Evolutionary conservation across 805 yeast genomes (phyloP), one percentile per base, ranked within the genome.

Genomic region (Wickerhamomyces subpelliculosus): DNA sequence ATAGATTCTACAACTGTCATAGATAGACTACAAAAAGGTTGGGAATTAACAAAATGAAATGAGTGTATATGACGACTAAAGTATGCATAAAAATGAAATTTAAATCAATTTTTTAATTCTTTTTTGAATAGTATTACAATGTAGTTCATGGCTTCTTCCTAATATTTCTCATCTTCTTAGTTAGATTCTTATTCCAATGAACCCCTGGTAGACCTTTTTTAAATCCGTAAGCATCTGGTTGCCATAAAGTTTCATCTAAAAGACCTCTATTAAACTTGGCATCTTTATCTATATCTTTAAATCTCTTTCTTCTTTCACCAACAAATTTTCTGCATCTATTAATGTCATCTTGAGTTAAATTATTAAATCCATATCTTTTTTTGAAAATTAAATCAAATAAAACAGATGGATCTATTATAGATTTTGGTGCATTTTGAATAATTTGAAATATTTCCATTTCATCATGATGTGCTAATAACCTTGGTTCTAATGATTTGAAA

Each of bases 341-440:
- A 35, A 90, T 78, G 57, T 90, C 96, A 30, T 78, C 86, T 53
- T 89, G 96, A 2, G 89, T 78, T 18, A 86, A 60, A 44, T 80
- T 80, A 17, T 85, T 88, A 52, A 78, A 78, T 0, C 86, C 82
- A 19, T 80, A 74, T 34, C 80, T 70, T 40, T 79, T 79, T 50
- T 80, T 80, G 62, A 82, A 89, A 46, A 94, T 84, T 27, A 79
- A 68, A 43, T 81, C 88, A 51, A 88, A 70, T 34, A 88, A 64
- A 6, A 62, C 59, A 46, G 80, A 78, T 3, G 93, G 88, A 57
- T 88, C 83, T 4, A 84, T 50, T 14, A 85, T 50, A 20, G 67
- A 61, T 48, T 80, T 82, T 4, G 98, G 98, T 24, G 72, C 75
- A 43, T 83, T 80, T 59, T 90, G 98, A 46, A 90, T 73, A 26